Evolutionary conservation across 202 grass and related monocot genomes (phyloP).

Genomic region (Eragrostis tef): DNA sequence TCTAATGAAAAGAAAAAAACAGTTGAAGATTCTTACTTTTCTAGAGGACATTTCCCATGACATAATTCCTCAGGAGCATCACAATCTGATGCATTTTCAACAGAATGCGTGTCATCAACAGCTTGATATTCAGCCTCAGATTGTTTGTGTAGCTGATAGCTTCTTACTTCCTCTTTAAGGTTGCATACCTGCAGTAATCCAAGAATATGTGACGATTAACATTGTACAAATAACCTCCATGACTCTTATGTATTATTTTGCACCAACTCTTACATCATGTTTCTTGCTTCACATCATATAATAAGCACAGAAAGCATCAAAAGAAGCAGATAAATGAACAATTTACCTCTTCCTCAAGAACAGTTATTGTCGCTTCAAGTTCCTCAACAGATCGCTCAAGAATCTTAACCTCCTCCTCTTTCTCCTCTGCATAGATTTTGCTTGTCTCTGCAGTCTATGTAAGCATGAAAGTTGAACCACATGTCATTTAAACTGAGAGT

Average conservation of each 20-base stretch:
- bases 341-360: conserved; percentile 75
- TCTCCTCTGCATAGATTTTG: conserved; percentile 77
- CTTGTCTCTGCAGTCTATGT: conserved; percentile 70
- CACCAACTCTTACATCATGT: not conserved
- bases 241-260: not conserved
- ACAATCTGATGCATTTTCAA: conserved; percentile 51
- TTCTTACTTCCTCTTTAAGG: conserved; percentile 86
- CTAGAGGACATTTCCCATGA: conserved; percentile 41
- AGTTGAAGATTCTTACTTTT: conserved; percentile 57
- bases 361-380: conserved; percentile 85
- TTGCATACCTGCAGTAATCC: conserved; percentile 57
- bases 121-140: conserved; percentile 55
- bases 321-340: conserved; percentile 29
- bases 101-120: conserved; percentile 39
- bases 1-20: conserved; percentile 17
- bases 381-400: conserved; percentile 80
- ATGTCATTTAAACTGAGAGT: conserved; percentile 19
- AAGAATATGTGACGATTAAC: conserved; percentile 22
- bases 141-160: conserved; percentile 61
- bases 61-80: conserved; percentile 38
- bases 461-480: conserved; percentile 42
- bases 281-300: not conserved
- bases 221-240: conserved; percentile 6
- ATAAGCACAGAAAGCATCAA: conserved; percentile 13
- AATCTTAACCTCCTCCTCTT: conserved; percentile 87